These are phyloP conservation scores for Endotrypanum monterogeii DNA, from an alignment of 208 protist genomes.

Conservation along the genomic window DNA sequence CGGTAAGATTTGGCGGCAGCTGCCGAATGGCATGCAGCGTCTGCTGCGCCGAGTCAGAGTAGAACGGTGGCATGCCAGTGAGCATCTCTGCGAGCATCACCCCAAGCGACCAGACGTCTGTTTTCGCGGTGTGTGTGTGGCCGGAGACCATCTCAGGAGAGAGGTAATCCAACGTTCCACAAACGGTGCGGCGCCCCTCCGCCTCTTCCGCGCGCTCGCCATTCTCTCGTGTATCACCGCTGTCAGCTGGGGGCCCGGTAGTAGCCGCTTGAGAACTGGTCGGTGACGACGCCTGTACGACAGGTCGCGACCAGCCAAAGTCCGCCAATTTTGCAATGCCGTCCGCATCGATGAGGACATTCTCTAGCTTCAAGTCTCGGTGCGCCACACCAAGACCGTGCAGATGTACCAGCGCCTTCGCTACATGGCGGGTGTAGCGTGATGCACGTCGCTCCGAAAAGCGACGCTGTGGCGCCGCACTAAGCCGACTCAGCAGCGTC, in stretches of 20 bases:
- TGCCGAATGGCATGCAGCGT: constrained; percentile 71
- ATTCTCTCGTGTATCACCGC: neutral
- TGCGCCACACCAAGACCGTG: constrained; percentile 81
- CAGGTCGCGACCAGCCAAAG: constrained; percentile 96
- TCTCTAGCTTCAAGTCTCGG: constrained; percentile 92
- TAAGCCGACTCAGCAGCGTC: constrained; percentile 55
- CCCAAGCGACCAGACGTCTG: constrained; percentile 91
- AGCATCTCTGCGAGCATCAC: constrained; percentile 87
- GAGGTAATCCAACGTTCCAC: constrained; percentile 99
- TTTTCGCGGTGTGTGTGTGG: constrained; percentile 54
- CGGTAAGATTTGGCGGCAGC: constrained; percentile 37
- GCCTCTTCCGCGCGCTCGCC: neutral
- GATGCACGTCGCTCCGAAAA: constrained; percentile 50
- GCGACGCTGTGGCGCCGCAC: constrained; percentile 24
- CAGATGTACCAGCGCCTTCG: constrained; percentile 67
- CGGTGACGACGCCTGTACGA: constrained; percentile 16
- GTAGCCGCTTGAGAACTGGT: neutral
- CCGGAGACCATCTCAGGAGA: constrained; percentile 96
- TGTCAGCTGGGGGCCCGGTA: neutral
- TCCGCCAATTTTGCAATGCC: constrained; percentile 97
- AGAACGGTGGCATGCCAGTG: constrained; percentile 77
- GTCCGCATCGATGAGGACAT: constrained; percentile 76
- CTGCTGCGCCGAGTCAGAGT: constrained; percentile 39
- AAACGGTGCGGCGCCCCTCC: constrained; percentile 61
- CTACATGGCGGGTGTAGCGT: constrained; percentile 70